Evolutionary conservation across 495 filamentous ascomycete genomes (phyloP), one percentile per base, ranked within the genome.

Genomic region (Aspergillus sclerotiicarbonarius): DNA sequence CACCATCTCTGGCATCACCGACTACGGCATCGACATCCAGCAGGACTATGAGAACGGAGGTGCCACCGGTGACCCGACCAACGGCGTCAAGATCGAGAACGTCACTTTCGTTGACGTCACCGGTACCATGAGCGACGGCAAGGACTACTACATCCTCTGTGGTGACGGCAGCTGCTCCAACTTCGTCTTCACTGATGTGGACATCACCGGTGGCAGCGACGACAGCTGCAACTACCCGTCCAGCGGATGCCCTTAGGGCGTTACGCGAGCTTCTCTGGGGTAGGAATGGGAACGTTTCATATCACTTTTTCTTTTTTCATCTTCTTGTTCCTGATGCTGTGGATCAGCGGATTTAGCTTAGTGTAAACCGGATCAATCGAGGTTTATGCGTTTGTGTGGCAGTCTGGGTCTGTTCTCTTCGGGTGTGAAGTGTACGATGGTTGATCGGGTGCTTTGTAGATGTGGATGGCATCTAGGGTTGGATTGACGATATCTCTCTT

Each of bases 1-100:
- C 56, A 67, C 62, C 6, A 43, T 79, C 21, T 60, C 57, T 15
- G 70, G 72, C 35, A 79, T 81, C 60, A 58, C 66, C 9, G 70
- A 63, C 61, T 81, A 81, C 58, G 79, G 77, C 15, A 78, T 78
- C 54, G 77, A 73, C 41, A 60, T 80, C 32, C 71, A 79, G 63
- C 73, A 80, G 64, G 76, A 80, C 59, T 80, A 80, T 54, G 59
- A 74, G n/a, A 80, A 80, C 53, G 77, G 76, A 6, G 76, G 78
- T 9, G 64, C 76, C 10, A 78, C 75, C 5, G 78, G 76, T 21
- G 59, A 56, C 1, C 76, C 78, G 0, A 73, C 70, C 15, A 80
- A 76, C 50, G 78, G 76, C 21, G 76, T 80, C 1, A 64, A 58
- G 7, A 77, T 80, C 57, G 54, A 58, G 30, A 71, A 71, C 59